These are phyloP conservation scores for Geranium rotundifolium DNA, from an alignment of 345 rosid genomes.

Conservation along the genomic window DNA sequence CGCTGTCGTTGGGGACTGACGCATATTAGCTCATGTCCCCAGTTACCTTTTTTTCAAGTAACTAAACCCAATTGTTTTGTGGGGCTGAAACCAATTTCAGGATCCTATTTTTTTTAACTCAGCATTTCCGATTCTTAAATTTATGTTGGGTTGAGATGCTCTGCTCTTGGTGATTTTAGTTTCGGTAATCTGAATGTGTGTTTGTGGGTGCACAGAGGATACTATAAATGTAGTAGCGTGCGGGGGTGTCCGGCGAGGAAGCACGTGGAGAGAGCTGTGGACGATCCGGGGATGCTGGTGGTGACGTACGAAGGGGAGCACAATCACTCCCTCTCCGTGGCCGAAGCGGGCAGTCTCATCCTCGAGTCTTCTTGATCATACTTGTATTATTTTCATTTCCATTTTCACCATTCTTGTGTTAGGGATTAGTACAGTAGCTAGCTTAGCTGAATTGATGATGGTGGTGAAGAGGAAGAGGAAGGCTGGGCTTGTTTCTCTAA, in stretches of 20 bases:
- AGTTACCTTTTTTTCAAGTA: background rate
- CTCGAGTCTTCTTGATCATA: slow-evolving; percentile 63
- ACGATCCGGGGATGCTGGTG: slow-evolving; percentile 68
- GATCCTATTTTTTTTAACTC: no score
- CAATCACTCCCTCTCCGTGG: slow-evolving; percentile 53
- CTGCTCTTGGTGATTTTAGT: background rate
- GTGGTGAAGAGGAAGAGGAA: no score
- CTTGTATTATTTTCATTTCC: slow-evolving; percentile 5
- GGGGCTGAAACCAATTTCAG: no score
- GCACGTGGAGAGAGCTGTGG: slow-evolving; percentile 85
- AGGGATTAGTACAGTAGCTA: no score
- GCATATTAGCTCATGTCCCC: background rate
- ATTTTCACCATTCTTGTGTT: slow-evolving; percentile 6
- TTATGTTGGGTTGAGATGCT: background rate
- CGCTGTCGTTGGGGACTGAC: no score
- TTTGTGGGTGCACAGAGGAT: slow-evolving; percentile 45
- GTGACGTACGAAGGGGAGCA: slow-evolving; percentile 97
- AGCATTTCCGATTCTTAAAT: no score
- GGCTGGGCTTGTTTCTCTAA: no score
- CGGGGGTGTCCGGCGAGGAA: slow-evolving; percentile 98
- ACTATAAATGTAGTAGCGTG: slow-evolving; percentile 89
- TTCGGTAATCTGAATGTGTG: background rate
- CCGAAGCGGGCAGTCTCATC: slow-evolving; percentile 55
- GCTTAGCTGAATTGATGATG: no score
- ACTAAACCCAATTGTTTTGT: no score